Evolutionary conservation across 2,329 filamentous ascomycete species (phyloP), one percentile per base, ranked within the genome.

Genomic region (Chaetomium globosum): DNA sequence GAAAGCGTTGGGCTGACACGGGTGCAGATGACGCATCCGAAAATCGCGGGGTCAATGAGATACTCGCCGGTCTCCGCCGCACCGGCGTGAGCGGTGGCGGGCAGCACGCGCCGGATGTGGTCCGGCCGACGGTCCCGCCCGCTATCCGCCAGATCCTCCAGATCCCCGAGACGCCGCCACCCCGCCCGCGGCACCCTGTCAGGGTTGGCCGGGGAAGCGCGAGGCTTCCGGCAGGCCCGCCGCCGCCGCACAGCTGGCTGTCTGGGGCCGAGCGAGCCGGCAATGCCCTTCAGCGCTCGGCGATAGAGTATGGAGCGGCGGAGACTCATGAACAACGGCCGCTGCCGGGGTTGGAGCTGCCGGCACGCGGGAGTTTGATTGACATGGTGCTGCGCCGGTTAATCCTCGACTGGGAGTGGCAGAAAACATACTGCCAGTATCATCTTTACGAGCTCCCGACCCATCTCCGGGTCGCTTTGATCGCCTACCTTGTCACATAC

Each of bases 221-320:
- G 63, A 80, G 84, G 63, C 75, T 82, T 23, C 85, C 86, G 10
- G 80, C 86, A 1, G 86, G 86, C 0, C 86, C 86, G 26, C 81
- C 85, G 30, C 81, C 86, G 26, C 86, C 86, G 2, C 79, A 79
- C 46, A 87, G 84, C 71, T 89, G 86, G 86, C 73, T 80, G 63
- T 65, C 70, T 73, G 64, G 77, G 76, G 2, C 73, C 61, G 63
- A 69, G 74, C 67, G 73, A 70, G 9, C 73, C 63, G 55, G 36
- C 55, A 65, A 39, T 8, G 60, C 36, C 21, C 53, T 61, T 23
- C 63, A 61, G 43, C 48, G 57, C 31, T 58, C 59, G 19, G 58
- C 58, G n/a, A 39, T 59, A 28, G 51, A 61, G 48, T 65, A 57
- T 28, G 63, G 58, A 4, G 55, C 49, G 0, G 61, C 33, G 2